phyloP scores from a whole-genome alignment of 2,329 filamentous ascomycete species.

The Cryphonectria radicalis region DNA sequence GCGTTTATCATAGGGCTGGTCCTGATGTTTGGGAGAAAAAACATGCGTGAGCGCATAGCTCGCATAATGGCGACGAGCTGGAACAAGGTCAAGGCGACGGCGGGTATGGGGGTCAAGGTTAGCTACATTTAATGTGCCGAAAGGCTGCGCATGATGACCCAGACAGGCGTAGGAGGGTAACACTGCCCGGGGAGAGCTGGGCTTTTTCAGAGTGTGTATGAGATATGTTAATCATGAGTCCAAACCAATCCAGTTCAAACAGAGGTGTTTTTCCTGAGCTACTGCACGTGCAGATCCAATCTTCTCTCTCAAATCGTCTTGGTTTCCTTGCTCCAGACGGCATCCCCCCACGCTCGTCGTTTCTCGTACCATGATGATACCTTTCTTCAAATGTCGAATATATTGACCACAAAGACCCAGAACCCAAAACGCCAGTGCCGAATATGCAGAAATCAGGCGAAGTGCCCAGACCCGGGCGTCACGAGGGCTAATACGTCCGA shows the following conservation, averaged over 20 bases:
- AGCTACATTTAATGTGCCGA: constrained; percentile 75
- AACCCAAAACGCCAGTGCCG: constrained; percentile 26
- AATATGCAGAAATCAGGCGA: constrained; percentile 27
- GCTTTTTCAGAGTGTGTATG: constrained; percentile 19
- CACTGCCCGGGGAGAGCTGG: background rate
- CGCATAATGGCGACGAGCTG: constrained; percentile 71
- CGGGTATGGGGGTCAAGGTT: constrained; percentile 96
- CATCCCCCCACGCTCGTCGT: background rate
- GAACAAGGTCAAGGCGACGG: constrained; percentile 81
- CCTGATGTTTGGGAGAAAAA: constrained; percentile 73
- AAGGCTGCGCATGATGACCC: constrained; percentile 1
- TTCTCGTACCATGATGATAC: background rate
- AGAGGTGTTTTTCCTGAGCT: constrained; percentile 18
- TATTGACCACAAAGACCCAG: background rate
- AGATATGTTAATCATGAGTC: constrained; percentile 21
- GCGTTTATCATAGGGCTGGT: constrained; percentile 81
- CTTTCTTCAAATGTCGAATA: background rate
- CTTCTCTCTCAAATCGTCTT: background rate
- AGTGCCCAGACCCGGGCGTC: constrained; percentile 54
- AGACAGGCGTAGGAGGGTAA: constrained; percentile 8
- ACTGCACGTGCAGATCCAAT: background rate
- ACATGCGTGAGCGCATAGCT: constrained; percentile 74
- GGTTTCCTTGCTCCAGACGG: background rate
- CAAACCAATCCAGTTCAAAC: background rate
- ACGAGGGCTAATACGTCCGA: constrained; percentile 58